Evolutionary conservation across 176 grass and related monocot genomes (phyloP), one percentile per base, ranked within the genome.

Genomic region (Bonia amplexicaulis): DNA sequence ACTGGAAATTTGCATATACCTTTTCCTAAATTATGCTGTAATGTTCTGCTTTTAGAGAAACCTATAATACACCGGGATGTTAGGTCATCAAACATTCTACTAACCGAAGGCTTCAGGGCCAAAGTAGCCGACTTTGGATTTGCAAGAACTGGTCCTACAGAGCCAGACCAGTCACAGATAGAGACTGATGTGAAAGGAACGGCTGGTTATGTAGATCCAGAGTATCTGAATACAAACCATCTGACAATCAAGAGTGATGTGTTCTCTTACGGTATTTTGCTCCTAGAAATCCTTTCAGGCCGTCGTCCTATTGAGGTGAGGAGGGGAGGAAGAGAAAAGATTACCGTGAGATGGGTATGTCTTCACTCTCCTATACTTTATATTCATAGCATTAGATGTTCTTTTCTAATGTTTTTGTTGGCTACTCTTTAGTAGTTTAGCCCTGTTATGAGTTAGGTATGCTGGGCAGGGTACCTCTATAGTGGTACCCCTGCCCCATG

Each of bases 81-180:
- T 39, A 96, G 94, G 90, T 92, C 96, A 40, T 94, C 91, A 46
- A 99, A 96, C 71, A 99, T 99, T 87, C 80, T 99, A 73, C 89
- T 99, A 42, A 99, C 81, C 13, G 88, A 96, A 78, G 76, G 85
- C 61, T 90, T 96, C n/a, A 87, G 81, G 84, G 96, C 93, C 74
- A 99, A 99, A 88, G 96, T 99, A 61, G 86, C 91, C 19, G 96
- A 99, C 79, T 99, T 99, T n/a, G 96, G 96, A 46, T 94, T 99
- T 65, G 96, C 96, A 75, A 92, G 88, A 90, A 88, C 84, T 33
- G 96, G 96, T 77, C 82, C 96, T 69, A 84, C 86, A 29, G 92
- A 99, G 17, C 90, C 85, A 76, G 95, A 82, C 7, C 93, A 99
- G 84, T 96, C 91, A 80, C 93, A 92, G 73, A 90, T 99, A 74